Base-by-base conservation (phyloP, 2,329 filamentous ascomycete species). In the Lasiodiplodia citricola region DNA sequence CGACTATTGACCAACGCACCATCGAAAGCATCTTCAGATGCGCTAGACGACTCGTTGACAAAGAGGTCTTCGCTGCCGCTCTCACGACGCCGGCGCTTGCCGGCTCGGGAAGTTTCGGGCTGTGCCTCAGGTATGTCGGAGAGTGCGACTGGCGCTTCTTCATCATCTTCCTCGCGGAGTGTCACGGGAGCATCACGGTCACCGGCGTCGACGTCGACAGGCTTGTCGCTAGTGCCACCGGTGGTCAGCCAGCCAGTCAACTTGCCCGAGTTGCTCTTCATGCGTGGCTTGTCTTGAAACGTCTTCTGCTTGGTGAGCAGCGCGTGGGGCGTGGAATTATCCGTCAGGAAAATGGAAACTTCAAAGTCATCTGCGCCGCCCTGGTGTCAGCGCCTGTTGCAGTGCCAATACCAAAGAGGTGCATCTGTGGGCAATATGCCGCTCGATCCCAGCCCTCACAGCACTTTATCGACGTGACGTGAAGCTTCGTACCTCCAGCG, bases 321-420 rank as follows among this genome's bases (percentile, higher is more conserved):
- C 41, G 93, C 92, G 82, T 98, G 96, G 16, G 94, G 89, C 3
- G 69, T 60, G 64, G 88, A 90, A 8, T 91, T 92, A 79, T 97
- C 93, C 56, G 92, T 96, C 72, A 99, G 84, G 81, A 97, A 98
- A 72, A 99, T 92, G 47, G 94, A 92, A 16, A 97, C 93, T 77
- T 98, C 94, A 77, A 97, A 99, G 73, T 97, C 95, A 80, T 97
- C 95, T 96, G 74, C 47, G 23, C 18, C 54, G n/a, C 11, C 14
- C 38, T n/a, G 6, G 54, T 67, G 60, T 64, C 67, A 70, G 21
- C 52, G 31, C 25, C 51, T 23, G 16, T 44, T 60, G 7, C 38
- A 47, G 14, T 37, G 14, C 25, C 23, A 31, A 4, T 13, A 6
- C n/a, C 60, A 21, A 35, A 16, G 37, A 16, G n/a, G 5, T 44